Evolutionary conservation across 2,329 filamentous ascomycete species (phyloP), one percentile per base, ranked within the genome.

Genomic region (Aspergillus viridinutans): DNA sequence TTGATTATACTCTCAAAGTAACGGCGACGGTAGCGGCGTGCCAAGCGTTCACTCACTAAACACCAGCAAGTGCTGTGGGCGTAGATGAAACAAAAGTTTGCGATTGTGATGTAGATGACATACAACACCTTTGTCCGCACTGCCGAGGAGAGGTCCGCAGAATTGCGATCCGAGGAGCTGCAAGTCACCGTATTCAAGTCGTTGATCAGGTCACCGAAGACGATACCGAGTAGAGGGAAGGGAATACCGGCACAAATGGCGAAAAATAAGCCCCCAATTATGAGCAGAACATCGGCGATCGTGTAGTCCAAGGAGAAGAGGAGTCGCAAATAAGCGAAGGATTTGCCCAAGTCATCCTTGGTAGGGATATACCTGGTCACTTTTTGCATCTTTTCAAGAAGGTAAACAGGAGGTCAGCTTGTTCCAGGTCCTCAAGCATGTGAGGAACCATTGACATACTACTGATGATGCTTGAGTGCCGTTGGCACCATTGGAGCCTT

Each of bases 101-200:
- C 85, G 52, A 87, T 82, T 26, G 83, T 83, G 45, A 90, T 81
- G 67, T 86, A 87, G 23, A 87, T 80, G 21, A 89, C 74, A 52
- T 81, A 69, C 67, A 88, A 69, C 47, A 90, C 81, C 65, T 84
- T 87, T 35, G 75, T 67, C 65, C 60, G 62, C 23, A 69, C 65
- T 10, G 58, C 62, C 14, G 54, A 55, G 7, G 56, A 52, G 2
- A 67, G 49, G 14, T 61, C 56, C 3, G 23, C n/a, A 20, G 57
- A 54, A 23, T 52, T 49, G 42, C 38, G 52, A 4, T 56, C 49
- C 8, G 59, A 61, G 29, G 58, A 12, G 2, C 59, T 58, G 55
- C 70, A 72, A n/a, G 65, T 67, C 1, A 64, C 61, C 6, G 66
- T 60, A 52, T 75, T 76, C 40, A 76, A 58, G 23, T 74, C 69